Percentiles rank a stretch among this genome's conserved stretches.
Evolutionary conservation across 306 rosid species (phyloP).

Genomic region (Corylus avellana): DNA sequence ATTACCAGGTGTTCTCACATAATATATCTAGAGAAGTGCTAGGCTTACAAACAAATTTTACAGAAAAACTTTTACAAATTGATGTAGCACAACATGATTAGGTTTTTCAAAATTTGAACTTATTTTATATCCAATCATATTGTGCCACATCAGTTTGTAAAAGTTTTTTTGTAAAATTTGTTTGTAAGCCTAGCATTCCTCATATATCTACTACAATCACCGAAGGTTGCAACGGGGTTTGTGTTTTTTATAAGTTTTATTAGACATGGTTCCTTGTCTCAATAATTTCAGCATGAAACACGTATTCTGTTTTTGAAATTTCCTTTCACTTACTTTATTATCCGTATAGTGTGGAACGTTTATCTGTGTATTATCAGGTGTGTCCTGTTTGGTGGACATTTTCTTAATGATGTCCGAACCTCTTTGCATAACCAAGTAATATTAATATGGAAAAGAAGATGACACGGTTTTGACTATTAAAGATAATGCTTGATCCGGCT

Average conservation of each 20-base stretch:
- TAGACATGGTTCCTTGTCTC: neutral
- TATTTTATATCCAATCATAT: no score
- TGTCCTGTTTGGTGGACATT: neutral
- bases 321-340: neutral
- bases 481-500: neutral
- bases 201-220: neutral
- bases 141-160: no score
- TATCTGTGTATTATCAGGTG: neutral
- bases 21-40: no score
- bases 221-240: neutral
- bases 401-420: neutral
- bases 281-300: slow-evolving; percentile 2
- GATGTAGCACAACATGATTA: no score
- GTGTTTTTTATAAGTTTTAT: neutral
- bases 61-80: no score
- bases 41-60: no score
- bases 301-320: neutral
- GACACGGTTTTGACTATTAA: neutral
- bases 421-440: neutral
- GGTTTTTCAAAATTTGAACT: no score
- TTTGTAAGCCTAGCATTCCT: no score
- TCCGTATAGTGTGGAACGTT: neutral
- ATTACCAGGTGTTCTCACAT: neutral
- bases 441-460: neutral
- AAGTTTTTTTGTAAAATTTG: no score